Conservation (phyloP, 768 basidiomycete species). For the Hemileccinum rubropunctum region DNA sequence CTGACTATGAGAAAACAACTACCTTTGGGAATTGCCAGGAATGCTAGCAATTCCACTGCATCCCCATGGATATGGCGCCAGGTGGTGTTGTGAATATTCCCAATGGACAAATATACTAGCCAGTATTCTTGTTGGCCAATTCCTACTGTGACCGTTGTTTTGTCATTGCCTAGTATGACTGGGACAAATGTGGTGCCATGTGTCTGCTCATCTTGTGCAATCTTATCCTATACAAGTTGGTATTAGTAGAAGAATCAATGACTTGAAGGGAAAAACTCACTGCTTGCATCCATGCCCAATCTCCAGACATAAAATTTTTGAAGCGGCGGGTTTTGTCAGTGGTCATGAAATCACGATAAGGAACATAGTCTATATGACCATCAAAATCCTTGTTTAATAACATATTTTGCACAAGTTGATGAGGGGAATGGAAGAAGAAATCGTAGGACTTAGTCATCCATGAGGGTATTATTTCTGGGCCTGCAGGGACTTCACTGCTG, state of each 20-base stretch:
- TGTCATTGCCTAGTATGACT: conserved; percentile 16
- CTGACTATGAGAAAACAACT: too few relatives aligned
- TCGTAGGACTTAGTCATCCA: conserved; percentile 29
- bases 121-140: conserved; percentile 17
- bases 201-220: conserved; percentile 11
- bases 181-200: conserved; percentile 19
- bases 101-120: conserved; percentile 16
- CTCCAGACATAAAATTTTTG: background rate
- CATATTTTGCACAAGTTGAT: conserved; percentile 12
- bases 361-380: conserved; percentile 18
- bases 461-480: background rate
- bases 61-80: too few relatives aligned
- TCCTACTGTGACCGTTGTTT: conserved; percentile 17
- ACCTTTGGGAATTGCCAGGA: too few relatives aligned
- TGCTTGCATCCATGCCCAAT: conserved; percentile 8
- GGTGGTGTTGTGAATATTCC: conserved; percentile 16
- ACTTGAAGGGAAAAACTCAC: too few relatives aligned
- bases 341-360: conserved; percentile 9
- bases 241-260: too few relatives aligned
- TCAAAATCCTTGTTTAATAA: conserved; percentile 24
- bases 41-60: too few relatives aligned
- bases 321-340: background rate
- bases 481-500: conserved; percentile 3
- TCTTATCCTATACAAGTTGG: conserved; percentile 32
- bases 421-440: conserved; percentile 25